A percentile compares a stretch with the other conserved stretches of the same genome.
phyloP scores from a whole-genome alignment of 352 stramenopile genomes.

The Thraustotheca clavata region DNA sequence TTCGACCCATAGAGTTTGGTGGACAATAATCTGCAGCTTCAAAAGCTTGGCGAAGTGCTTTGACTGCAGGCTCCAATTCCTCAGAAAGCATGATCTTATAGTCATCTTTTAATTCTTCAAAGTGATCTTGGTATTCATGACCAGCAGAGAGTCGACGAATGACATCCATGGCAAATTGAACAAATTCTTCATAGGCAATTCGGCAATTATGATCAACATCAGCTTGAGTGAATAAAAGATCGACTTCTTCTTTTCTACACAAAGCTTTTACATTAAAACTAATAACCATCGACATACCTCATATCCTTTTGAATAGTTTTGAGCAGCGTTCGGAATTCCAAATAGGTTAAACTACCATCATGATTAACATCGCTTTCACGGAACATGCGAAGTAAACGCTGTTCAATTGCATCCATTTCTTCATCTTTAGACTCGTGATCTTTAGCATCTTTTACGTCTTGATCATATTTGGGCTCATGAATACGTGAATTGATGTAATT shows the following conservation, averaged over 20 bases:
- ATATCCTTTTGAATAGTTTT: background rate
- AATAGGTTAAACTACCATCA: conserved; percentile 10
- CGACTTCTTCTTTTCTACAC: conserved; percentile 14
- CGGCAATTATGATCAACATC: conserved; percentile 10
- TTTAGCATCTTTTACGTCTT: background rate
- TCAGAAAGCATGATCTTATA: conserved; percentile 9
- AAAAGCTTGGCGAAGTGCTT: conserved; percentile 10
- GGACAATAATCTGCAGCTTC: conserved; percentile 14
- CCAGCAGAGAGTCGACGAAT: background rate
- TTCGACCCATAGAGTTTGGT: conserved; percentile 10
- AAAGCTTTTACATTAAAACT: background rate
- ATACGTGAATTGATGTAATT: conserved; percentile 10
- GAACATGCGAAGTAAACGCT: conserved; percentile 3
- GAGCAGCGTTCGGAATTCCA: conserved; percentile 12
- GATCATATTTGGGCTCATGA: conserved; percentile 6
- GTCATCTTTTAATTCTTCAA: conserved; percentile 15
- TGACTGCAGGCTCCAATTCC: background rate
- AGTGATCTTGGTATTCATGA: conserved; percentile 1
- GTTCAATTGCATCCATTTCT: conserved; percentile 2
- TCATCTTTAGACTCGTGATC: background rate
- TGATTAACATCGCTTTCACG: background rate
- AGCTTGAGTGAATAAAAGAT: conserved; percentile 19
- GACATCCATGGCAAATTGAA: conserved; percentile 7
- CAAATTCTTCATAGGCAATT: conserved; percentile 17
- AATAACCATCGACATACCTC: background rate